Percentiles rank a stretch among this genome's conserved stretches.
Conservation (phyloP, 805 yeast genomes). For the Hanseniaspora nectarophila region DNA sequence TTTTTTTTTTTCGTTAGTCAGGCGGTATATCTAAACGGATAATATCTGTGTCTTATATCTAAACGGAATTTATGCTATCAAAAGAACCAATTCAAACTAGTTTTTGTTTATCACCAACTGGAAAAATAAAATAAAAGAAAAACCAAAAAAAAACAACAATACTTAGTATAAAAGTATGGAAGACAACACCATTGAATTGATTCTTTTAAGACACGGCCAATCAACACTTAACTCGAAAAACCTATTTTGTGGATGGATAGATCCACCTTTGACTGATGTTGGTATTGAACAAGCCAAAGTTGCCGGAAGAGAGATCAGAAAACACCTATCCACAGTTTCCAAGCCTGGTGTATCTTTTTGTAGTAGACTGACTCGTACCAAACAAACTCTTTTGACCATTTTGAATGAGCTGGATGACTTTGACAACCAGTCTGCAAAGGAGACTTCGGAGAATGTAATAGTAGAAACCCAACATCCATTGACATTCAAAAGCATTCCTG, state of each 20-base stretch:
- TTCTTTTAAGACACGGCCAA: constrained; percentile 67
- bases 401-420: constrained; percentile 35
- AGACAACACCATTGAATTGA: constrained; percentile 22
- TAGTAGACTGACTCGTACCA: constrained; percentile 60
- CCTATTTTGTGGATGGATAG: constrained; percentile 79
- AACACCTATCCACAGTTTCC: constrained; percentile 21
- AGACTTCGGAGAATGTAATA: constrained; percentile 1
- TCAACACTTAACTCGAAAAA: constrained; percentile 67
- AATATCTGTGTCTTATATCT: no score
- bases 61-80: no score
- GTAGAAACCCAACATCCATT: constrained; percentile 15
- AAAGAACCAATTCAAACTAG: no score
- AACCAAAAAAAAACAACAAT: not conserved
- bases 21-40: no score
- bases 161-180: not conserved
- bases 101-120: no score
- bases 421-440: constrained; percentile 11
- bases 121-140: no score
- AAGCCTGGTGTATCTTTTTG: constrained; percentile 54
- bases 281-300: constrained; percentile 58
- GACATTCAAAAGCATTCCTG: not conserved
- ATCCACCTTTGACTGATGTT: constrained; percentile 52
- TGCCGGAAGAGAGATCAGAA: constrained; percentile 49
- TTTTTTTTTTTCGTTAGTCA: no score
- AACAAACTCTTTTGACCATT: constrained; percentile 61